Evolutionary conservation across 1,284 basidiomycete genomes (phyloP), one percentile per base, ranked within the genome.

Genomic region (Ustilago crameri): DNA sequence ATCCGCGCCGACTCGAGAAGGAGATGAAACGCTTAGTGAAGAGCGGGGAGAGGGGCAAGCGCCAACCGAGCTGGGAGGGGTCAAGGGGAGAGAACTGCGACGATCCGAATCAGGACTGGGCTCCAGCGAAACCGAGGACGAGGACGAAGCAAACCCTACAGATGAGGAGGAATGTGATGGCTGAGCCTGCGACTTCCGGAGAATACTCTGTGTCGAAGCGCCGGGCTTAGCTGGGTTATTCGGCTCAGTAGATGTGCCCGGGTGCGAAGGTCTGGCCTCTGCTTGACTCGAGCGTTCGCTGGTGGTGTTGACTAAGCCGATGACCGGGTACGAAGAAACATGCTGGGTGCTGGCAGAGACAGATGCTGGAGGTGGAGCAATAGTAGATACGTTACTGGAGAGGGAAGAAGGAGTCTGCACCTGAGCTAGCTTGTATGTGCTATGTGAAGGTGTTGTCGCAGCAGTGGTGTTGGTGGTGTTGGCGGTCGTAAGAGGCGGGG

Each of bases 51-150:
- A 59, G 3, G 44, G 44, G 32, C 60, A 63, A n/a, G 51, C 41
- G 20, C 56, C 66, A 4, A 43, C 47, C 1, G 66, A 69, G 43
- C 43, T 35, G 8, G 66, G 60, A 0, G 66, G 66, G 3, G 60
- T 63, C 38, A 51, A 22, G 20, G 48, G 66, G 27, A 44, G 59
- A 15, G 38, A 20, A 10, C 27, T 14, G 20, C 43, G 47, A 24
- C 46, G 20, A 35, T 40, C 49, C 14, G 23, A 24, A n/a, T 41
- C 14, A 37, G n/a, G 14, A 23, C 35, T 37, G 7, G 35, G 35
- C 35, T 37, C 35, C n/a, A n/a, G n/a, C n/a, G n/a, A n/a, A n/a
- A n/a, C 35, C n/a, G 35, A 37, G 7, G 47, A 32, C 3, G 44
- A 35, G 34, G 46, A 27, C 20, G 51, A 24, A 38, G 37, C 5